Evolutionary conservation across 2,329 filamentous ascomycete species (phyloP).

Genomic region (Botryotinia convoluta): DNA sequence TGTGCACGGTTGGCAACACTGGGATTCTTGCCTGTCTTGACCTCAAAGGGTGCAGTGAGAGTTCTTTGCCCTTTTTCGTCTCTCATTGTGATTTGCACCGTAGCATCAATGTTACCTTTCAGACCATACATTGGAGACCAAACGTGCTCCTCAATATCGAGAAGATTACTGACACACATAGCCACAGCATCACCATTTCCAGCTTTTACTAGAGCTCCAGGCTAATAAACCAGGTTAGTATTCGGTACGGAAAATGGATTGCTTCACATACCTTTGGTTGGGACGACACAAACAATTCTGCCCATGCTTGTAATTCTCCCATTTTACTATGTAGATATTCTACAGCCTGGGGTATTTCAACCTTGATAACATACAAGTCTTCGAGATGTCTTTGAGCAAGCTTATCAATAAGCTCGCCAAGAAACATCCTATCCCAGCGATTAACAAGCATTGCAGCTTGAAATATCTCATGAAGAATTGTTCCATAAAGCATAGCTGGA

Average conservation of each 20-base stretch:
- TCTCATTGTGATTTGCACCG: slow-evolving; percentile 80
- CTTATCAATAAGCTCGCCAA: slow-evolving; percentile 63
- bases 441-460: slow-evolving; percentile 85
- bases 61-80: slow-evolving; percentile 65
- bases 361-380: slow-evolving; percentile 82
- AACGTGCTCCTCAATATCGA: slow-evolving; percentile 96
- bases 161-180: slow-evolving; percentile 87
- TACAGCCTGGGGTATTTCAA: slow-evolving; percentile 68
- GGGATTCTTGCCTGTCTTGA: slow-evolving; percentile 88
- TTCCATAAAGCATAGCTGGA: slow-evolving; percentile 84
- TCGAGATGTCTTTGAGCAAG: slow-evolving; percentile 79
- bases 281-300: slow-evolving; percentile 71
- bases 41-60: slow-evolving; percentile 86
- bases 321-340: slow-evolving; percentile 83
- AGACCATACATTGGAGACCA: slow-evolving; percentile 98
- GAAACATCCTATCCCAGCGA: slow-evolving; percentile 69
- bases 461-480: slow-evolving; percentile 91
- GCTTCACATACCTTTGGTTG: slow-evolving; percentile 58
- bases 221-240: slow-evolving; percentile 41
- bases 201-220: slow-evolving; percentile 73
- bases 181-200: slow-evolving; percentile 72
- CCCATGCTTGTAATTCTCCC: slow-evolving; percentile 79
- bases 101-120: slow-evolving; percentile 97
- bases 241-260: neutral
- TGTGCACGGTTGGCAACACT: slow-evolving; percentile 85